These are phyloP conservation scores for Sphagnurus paluster DNA, from an alignment of 1,284 basidiomycete species.

Conservation along the genomic window DNA sequence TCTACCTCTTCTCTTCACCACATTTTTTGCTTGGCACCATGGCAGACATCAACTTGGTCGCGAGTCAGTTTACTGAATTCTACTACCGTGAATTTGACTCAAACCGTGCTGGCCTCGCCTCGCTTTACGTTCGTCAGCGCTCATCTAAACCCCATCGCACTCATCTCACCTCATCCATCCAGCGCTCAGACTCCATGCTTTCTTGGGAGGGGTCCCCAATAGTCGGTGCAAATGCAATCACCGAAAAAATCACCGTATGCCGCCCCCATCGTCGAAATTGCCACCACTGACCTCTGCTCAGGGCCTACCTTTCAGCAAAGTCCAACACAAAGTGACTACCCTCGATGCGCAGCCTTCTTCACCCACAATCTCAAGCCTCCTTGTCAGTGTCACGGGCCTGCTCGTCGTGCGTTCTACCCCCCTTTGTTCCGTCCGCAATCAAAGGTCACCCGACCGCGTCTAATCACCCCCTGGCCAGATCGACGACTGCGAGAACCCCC, in stretches of 20 bases:
- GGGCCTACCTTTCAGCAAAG: conserved; percentile 81
- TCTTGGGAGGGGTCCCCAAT: conserved; percentile 78
- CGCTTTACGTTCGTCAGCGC: conserved; percentile 71
- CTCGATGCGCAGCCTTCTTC: conserved; percentile 90
- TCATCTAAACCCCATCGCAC: conserved; percentile 8
- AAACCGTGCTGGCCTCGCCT: conserved; percentile 50
- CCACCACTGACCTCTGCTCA: conserved; percentile 31
- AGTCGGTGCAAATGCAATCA: conserved; percentile 62
- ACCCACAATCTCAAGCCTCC: conserved; percentile 57
- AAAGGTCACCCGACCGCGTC: neutral
- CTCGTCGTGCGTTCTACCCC: conserved; percentile 59
- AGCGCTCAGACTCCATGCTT: conserved; percentile 89
- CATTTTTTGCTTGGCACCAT: conserved; percentile 38
- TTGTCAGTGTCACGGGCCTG: conserved; percentile 89
- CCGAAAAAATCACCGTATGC: conserved; percentile 80
- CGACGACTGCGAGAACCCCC: conserved; percentile 76
- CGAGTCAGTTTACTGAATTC: conserved; percentile 70
- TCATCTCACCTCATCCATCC: conserved; percentile 21
- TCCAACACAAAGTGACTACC: conserved; percentile 83
- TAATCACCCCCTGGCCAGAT: conserved; percentile 47
- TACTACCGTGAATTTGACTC: conserved; percentile 77
- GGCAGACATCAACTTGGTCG: conserved; percentile 70
- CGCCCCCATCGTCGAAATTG: conserved; percentile 11
- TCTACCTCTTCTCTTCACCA: conserved; percentile 18
- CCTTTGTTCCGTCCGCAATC: neutral